Evolutionary conservation across 495 filamentous ascomycete genomes (phyloP).

Genomic region (Penicillium salamii): DNA sequence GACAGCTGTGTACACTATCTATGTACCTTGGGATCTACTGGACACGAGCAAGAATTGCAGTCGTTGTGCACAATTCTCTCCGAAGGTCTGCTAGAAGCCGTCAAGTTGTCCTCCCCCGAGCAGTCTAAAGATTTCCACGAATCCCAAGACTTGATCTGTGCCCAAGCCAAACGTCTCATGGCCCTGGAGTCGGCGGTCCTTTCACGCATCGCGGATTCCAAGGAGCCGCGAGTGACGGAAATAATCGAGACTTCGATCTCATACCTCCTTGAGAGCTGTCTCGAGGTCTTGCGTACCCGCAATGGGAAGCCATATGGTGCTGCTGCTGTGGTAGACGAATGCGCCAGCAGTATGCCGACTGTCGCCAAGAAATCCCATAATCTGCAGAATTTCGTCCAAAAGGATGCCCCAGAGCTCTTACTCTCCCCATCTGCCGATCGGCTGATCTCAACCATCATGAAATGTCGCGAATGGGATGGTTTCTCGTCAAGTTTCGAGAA

Average conservation of each 20-base stretch:
- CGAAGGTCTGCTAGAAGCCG: slow-evolving; percentile 53
- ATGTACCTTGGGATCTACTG: slow-evolving; percentile 22
- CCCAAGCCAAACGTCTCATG: slow-evolving; percentile 62
- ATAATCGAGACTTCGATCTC: slow-evolving; percentile 27
- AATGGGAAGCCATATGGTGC: slow-evolving; percentile 85
- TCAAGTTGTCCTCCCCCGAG: slow-evolving; percentile 71
- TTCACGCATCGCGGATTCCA: slow-evolving; percentile 25
- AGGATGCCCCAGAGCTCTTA: slow-evolving; percentile 49
- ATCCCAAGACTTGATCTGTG: slow-evolving; percentile 64
- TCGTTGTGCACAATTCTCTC: slow-evolving; percentile 54
- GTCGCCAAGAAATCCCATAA: slow-evolving; percentile 31
- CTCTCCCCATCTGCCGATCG: slow-evolving; percentile 53
- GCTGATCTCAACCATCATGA: slow-evolving; percentile 39
- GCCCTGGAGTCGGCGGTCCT: slow-evolving; percentile 49
- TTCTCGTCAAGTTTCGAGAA: slow-evolving; percentile 39
- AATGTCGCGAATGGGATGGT: slow-evolving; percentile 40
- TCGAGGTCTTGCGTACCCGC: slow-evolving; percentile 50
- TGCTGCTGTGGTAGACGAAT: slow-evolving; percentile 59
- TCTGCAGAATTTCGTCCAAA: slow-evolving; percentile 42
- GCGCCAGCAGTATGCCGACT: slow-evolving; percentile 41
- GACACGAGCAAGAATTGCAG: slow-evolving; percentile 32
- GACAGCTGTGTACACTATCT: slow-evolving; percentile 41
- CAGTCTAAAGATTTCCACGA: slow-evolving; percentile 69
- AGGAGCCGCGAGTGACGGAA: slow-evolving; percentile 19
- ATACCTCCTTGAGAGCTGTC: slow-evolving; percentile 46